A percentile compares a stretch with the other conserved stretches of the same genome.
Evolutionary conservation across 208 protist species (phyloP).

Genomic region (Wallacemonas sp.): DNA sequence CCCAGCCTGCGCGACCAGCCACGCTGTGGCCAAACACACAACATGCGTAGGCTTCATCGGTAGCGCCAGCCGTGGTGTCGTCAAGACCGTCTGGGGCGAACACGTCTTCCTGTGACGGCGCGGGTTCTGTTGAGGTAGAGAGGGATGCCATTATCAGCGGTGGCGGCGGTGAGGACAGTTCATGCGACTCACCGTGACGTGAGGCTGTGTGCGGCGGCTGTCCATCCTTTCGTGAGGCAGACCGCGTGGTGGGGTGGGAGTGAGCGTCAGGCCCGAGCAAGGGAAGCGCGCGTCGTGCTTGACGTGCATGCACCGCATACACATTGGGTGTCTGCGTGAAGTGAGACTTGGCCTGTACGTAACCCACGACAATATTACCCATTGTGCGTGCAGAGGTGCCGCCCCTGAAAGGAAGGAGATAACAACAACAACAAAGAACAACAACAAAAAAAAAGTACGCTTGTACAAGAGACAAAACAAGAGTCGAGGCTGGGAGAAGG

Average conservation of each 20-base stretch:
- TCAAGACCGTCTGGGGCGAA: no score
- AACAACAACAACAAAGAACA: constrained; percentile 3
- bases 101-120: no score
- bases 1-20: not conserved
- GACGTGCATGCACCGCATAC: not conserved
- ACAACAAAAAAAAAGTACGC: no score
- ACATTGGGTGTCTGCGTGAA: constrained; percentile 11
- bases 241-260: not conserved
- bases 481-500: no score
- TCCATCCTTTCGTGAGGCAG: no score
- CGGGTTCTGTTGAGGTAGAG: not conserved
- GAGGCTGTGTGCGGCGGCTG: not conserved
- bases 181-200: not conserved
- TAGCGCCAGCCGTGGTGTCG: no score
- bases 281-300: not conserved
- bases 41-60: no score
- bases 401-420: no score
- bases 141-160: not conserved
- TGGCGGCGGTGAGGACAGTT: not conserved
- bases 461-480: no score
- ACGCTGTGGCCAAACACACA: no score
- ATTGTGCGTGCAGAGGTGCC: no score
- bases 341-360: constrained; percentile 9
- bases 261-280: not conserved
- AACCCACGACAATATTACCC: constrained; percentile 5